Conservation (phyloP, 2,329 filamentous ascomycete species). For the Fusarium burgessii region DNA sequence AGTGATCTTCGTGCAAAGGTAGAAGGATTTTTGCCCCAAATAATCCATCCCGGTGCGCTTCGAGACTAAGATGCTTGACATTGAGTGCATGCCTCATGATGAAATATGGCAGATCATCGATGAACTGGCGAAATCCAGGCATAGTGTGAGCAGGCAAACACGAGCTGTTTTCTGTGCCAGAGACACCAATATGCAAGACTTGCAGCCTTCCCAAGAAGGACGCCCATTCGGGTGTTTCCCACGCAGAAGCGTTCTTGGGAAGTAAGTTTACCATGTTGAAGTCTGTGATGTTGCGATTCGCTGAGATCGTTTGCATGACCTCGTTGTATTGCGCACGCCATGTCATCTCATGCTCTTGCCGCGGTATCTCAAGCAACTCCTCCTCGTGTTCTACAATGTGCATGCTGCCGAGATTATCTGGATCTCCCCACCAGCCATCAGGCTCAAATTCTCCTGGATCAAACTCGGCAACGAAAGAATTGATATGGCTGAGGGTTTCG, state of each 20-base stretch:
- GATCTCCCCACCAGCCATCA: neutral
- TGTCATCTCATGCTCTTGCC: neutral
- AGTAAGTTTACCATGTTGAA: neutral
- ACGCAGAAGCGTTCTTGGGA: neutral
- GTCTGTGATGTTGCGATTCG: neutral
- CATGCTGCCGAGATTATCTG: fast-evolving
- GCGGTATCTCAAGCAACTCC: neutral
- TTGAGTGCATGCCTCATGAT: neutral
- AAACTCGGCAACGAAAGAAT: neutral
- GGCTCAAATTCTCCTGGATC: neutral
- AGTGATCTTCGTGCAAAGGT: neutral
- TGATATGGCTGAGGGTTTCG: neutral
- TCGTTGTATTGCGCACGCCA: slow-evolving; percentile 15
- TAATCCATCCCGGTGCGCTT: fast-evolving
- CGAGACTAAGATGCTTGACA: neutral
- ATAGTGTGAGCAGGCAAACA: neutral
- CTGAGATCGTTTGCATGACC: neutral
- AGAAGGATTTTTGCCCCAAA: neutral
- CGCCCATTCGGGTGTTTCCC: neutral
- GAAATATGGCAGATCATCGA: fast-evolving
- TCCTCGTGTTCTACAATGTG: neutral
- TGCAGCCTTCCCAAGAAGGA: neutral
- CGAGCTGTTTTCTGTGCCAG: neutral
- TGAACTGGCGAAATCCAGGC: fast-evolving
- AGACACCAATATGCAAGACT: neutral